Evolutionary conservation across 179 eudicot species (phyloP).

Genomic region (Kewa caespitosa): DNA sequence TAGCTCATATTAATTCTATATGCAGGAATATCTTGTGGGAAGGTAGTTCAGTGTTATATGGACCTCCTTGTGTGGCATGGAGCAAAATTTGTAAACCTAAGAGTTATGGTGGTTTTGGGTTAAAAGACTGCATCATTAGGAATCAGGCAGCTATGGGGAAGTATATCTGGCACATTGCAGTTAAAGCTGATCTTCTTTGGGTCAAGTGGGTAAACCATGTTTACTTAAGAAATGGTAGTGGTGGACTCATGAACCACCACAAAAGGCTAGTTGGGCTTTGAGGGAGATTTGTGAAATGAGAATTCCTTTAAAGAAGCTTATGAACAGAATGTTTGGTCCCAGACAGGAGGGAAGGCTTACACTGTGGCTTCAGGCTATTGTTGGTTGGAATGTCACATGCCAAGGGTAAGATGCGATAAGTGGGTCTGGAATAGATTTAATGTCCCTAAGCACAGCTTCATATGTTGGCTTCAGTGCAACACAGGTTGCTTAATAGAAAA

Average conservation of each 20-base stretch:
- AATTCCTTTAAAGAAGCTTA: too few relatives aligned
- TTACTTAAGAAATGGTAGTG: neutral
- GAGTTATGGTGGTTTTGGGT: neutral
- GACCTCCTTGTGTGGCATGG: neutral
- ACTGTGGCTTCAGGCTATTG: too few relatives aligned
- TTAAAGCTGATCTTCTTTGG: neutral
- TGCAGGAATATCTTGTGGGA: neutral
- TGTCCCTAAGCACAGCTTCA: too few relatives aligned
- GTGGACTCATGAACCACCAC: neutral
- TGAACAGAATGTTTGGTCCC: too few relatives aligned
- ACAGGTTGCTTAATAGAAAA: too few relatives aligned
- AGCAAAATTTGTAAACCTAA: neutral
- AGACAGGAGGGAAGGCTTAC: too few relatives aligned
- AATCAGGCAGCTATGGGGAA: neutral
- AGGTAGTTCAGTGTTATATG: neutral
- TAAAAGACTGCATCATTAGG: neutral
- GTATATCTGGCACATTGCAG: neutral
- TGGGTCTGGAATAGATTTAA: too few relatives aligned
- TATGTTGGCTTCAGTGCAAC: too few relatives aligned
- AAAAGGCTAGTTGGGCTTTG: neutral
- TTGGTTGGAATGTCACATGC: too few relatives aligned
- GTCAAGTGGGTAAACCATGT: neutral
- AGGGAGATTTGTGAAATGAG: neutral
- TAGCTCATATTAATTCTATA: neutral
- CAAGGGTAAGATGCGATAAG: too few relatives aligned